These are phyloP conservation scores for Arachis monticola DNA, from an alignment of 331 rosid species.

Conservation along the genomic window DNA sequence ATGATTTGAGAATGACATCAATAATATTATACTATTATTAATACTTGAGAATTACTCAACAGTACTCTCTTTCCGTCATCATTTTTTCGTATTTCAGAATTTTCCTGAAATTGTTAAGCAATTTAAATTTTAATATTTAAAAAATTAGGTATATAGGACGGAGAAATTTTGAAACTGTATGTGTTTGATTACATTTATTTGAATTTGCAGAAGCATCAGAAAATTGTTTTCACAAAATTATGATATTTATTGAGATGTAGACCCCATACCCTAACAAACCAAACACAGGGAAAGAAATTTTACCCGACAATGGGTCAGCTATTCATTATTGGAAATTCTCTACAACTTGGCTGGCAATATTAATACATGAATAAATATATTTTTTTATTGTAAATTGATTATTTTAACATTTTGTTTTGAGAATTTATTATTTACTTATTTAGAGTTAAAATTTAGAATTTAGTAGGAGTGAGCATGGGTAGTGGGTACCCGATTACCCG, in stretches of 20 bases:
- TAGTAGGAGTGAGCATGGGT: no score
- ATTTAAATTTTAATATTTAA: not conserved
- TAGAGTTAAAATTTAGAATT: no score
- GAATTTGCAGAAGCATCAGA: slow-evolving; percentile 46
- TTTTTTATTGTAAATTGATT: no score
- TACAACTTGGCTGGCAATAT: slow-evolving; percentile 51
- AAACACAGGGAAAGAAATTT: slow-evolving; percentile 61
- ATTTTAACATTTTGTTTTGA: no score
- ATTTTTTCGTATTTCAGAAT: slow-evolving; percentile 11
- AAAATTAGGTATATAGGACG: no score
- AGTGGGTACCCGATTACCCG: no score
- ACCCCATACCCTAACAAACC: slow-evolving; percentile 66
- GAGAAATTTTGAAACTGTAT: no score
- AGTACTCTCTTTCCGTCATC: slow-evolving; percentile 31
- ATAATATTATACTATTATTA: no score
- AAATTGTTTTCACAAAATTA: slow-evolving; percentile 43
- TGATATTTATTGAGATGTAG: slow-evolving; percentile 49
- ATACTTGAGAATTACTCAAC: not conserved
- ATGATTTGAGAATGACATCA: no score
- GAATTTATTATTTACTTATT: no score
- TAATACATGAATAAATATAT: not conserved
- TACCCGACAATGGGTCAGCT: slow-evolving; percentile 58
- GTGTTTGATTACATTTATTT: slow-evolving; percentile 31
- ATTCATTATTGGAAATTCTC: slow-evolving; percentile 70
- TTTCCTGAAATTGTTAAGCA: not conserved